Evolutionary conservation across 176 grass and related monocot species (phyloP), one percentile per base, ranked within the genome.

Genomic region (Pontederia paniculata): DNA sequence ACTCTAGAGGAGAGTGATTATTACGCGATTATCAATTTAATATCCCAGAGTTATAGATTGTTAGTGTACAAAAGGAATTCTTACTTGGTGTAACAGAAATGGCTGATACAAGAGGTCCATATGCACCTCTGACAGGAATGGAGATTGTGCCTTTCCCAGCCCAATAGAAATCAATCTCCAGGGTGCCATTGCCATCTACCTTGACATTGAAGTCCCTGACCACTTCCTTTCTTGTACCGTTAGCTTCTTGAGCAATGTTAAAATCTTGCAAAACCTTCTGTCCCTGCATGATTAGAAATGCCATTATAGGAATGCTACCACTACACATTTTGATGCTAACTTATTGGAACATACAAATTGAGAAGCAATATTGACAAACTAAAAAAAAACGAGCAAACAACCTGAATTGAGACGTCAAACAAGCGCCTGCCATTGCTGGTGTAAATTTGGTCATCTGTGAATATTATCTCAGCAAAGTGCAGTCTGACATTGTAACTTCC

Each of bases 71-170:
- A 37, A 62, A 22, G 5, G 23, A 48, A 12, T 23, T 11, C 44
- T 63, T 48, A 48, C 60, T 23, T 63, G 60, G 60, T 10, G 60
- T 55, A 57, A 88, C 79, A 52, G 89, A 84, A 76, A 95, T 88
- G 55, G 84, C 84, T 50, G 84, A 95, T 68, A 95, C 88, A 71
- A 95, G 81, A 70, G 89, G 89, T 20, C 89, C 89, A 41, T 95
- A 95, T 13, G 82, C 75, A 55, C 89, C 89, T 9, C 84, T 76
- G 23, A 71, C 23, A 15, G 89, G 84, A 54, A 95, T 73, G 17
- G 78, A 75, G 45, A 75, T 84, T 21, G 89, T 95, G 37, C 89
- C 89, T 76, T 88, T 95, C 48, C 89, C 89, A 70, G 60, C 60
- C 60, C 60, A 63, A 63, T 63, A 63, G 15, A 63, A 63, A 63